These are phyloP conservation scores for Anisodus acutangulus DNA, from an alignment of 257 asterid species.

Conservation along the genomic window DNA sequence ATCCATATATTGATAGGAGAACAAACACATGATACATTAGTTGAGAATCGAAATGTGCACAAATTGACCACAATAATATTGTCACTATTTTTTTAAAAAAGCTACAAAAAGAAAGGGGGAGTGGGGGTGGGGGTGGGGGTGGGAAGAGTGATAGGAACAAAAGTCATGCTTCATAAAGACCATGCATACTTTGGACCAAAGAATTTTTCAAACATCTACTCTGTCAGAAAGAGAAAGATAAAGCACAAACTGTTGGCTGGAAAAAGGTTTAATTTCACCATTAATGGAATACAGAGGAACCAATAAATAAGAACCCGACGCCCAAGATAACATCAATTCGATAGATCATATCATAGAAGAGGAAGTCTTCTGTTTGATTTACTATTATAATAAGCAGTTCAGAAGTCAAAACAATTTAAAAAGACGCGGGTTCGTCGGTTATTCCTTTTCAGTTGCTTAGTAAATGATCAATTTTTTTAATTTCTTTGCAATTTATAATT, in stretches of 20 bases:
- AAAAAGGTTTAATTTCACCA: neutral
- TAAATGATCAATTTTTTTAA: no score
- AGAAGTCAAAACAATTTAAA: neutral
- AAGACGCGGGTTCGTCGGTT: neutral
- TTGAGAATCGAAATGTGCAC: neutral
- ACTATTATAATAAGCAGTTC: neutral
- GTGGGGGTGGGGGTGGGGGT: neutral
- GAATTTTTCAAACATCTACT: neutral
- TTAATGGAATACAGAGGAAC: neutral
- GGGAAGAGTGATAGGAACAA: neutral
- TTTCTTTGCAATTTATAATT: no score
- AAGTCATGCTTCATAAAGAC: slow-evolving; percentile 5
- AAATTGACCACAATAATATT: neutral
- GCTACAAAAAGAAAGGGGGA: no score
- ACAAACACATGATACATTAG: neutral
- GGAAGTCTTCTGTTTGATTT: no score
- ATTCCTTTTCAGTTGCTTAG: no score
- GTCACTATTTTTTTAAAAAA: no score
- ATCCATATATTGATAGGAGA: neutral
- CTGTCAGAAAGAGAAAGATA: neutral
- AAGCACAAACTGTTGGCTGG: neutral
- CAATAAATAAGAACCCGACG: neutral
- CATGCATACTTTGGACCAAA: neutral
- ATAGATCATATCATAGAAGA: neutral
- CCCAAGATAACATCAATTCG: neutral